Conservation (phyloP, 768 basidiomycete genomes). For the Leucocoprinus sp. region DNA sequence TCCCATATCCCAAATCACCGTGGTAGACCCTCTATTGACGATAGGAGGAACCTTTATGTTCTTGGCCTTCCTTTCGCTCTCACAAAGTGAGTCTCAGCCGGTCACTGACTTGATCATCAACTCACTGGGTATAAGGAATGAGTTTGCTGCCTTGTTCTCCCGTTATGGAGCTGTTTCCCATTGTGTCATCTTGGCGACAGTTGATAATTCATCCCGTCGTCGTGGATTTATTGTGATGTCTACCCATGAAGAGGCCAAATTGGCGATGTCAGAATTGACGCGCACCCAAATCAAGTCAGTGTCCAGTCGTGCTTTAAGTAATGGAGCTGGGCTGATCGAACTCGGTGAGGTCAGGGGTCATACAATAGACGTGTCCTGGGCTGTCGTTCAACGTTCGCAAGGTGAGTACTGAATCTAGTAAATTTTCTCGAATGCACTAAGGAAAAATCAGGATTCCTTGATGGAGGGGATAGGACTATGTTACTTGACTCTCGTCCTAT, state of each 20-base stretch:
- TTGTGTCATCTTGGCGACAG: conserved; percentile 75
- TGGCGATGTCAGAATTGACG: conserved; percentile 58
- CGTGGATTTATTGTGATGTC: conserved; percentile 83
- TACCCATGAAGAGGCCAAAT: conserved; percentile 59
- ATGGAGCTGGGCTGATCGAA: conserved; percentile 2
- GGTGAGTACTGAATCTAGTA: conserved; percentile 31
- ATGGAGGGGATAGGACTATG: conserved; percentile 71
- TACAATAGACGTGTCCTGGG: conserved; percentile 77
- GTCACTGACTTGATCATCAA: background rate
- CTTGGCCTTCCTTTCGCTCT: conserved; percentile 78
- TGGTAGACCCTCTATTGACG: conserved; percentile 25
- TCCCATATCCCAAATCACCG: conserved; percentile 18
- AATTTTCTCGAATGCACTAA: conserved; percentile 1
- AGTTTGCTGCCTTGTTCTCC: conserved; percentile 55
- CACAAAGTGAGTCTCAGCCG: conserved; percentile 45
- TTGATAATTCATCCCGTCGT: conserved; percentile 76
- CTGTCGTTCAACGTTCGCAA: conserved; percentile 80
- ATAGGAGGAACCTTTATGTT: conserved; percentile 78
- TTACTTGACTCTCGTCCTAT: conserved; percentile 43
- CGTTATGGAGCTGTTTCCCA: conserved; percentile 63
- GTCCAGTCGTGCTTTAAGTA: background rate
- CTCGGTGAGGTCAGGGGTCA: conserved; percentile 44
- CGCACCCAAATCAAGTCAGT: conserved; percentile 63
- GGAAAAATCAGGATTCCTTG: conserved; percentile 53
- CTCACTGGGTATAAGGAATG: conserved; percentile 26